Percentiles rank a stretch among this genome's conserved stretches.
phyloP scores from a whole-genome alignment of 768 basidiomycete genomes.

The Rhizopogon roseolus region DNA sequence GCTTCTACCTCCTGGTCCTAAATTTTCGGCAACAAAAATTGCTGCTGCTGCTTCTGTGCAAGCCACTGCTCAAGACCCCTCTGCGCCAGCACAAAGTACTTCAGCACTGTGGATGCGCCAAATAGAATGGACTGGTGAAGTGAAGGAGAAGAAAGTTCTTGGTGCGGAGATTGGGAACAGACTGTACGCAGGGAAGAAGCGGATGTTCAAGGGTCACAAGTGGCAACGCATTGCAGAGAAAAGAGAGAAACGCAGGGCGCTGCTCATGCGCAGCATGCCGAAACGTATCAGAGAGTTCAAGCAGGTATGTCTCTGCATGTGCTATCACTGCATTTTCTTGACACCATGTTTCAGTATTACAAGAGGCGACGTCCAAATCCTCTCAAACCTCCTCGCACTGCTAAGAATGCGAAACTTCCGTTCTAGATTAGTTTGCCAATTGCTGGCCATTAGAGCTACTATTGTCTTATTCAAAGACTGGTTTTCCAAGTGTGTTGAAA shows the following conservation, averaged over 20 bases:
- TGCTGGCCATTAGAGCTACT: background rate
- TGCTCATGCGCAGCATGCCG: slow-evolving; percentile 67
- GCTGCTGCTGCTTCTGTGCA: slow-evolving; percentile 16
- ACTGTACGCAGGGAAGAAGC: slow-evolving; percentile 71
- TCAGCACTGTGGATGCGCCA: slow-evolving; percentile 16
- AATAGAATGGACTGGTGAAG: slow-evolving; percentile 38
- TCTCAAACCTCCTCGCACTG: slow-evolving; percentile 44
- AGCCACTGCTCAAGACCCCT: slow-evolving; percentile 11
- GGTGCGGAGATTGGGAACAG: slow-evolving; percentile 56
- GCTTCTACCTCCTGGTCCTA: slow-evolving; percentile 67
- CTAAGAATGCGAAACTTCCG: slow-evolving; percentile 53
- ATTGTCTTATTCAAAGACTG: background rate
- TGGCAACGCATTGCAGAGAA: slow-evolving; percentile 63
- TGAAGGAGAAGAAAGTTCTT: slow-evolving; percentile 33
- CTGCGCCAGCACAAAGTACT: slow-evolving; percentile 2
- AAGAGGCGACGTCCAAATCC: slow-evolving; percentile 47
- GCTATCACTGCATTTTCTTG: slow-evolving; percentile 1
- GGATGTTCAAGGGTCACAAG: slow-evolving; percentile 93
- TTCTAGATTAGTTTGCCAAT: slow-evolving; percentile 35
- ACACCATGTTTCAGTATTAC: slow-evolving; percentile 15
- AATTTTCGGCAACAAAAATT: slow-evolving; percentile 32
- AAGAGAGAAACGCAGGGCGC: slow-evolving; percentile 41
- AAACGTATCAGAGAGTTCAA: slow-evolving; percentile 64
- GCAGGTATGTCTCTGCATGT: slow-evolving; percentile 37
- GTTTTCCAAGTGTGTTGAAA: background rate